Base-by-base conservation (phyloP, 306 rosid genomes). In the Vigna angularis region DNA sequence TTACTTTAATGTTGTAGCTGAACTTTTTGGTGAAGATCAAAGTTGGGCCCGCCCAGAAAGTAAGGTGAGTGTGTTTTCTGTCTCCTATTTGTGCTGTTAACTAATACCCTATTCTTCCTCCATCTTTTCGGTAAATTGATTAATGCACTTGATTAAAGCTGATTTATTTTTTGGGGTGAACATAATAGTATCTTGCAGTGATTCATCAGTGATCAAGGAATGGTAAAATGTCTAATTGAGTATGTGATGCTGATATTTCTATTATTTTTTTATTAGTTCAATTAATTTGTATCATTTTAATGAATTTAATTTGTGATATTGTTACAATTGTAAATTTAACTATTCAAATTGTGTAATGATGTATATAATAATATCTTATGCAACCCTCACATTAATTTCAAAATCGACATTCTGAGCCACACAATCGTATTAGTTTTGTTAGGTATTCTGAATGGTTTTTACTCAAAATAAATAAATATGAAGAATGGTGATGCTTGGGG, bases 21-120 rank as follows among this genome's bases (percentile, higher is more conserved):
- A 96, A 73, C 76, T 93, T 79, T 85, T 93, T 74, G 97, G 87
- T 72, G 99, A 93, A 83, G 96, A 89, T 76, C 97, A 87, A 87
- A 90, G 65, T 55, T 96, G 99, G 98, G 87, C 83, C 28, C 97
- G 76, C 77, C 65, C 69, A 47, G 99, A 96, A 69, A 86, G 48
- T 81, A 93, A 76, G n/a, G 99, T 96, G 85, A 85, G 93, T 82
- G 68, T 84, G 18, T 66, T 38, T 81, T 59, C 30, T 17, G 28
- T 75, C 59, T 71, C 72, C 34, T 66, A 20, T 42, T 64, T 55
- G 4, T 24, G 51, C 5, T 58, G 16, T 72, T 79, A 22, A 36
- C 58, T 18, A 8, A 45, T 12, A 6, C 36, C 44, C 64, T 8
- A n/a, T 40, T 65, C 16, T 64, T 22, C 40, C 55, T 67, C 61